Conservation (phyloP, 495 filamentous ascomycete genomes). For the Pseudomonodictys pantanalensis region DNA sequence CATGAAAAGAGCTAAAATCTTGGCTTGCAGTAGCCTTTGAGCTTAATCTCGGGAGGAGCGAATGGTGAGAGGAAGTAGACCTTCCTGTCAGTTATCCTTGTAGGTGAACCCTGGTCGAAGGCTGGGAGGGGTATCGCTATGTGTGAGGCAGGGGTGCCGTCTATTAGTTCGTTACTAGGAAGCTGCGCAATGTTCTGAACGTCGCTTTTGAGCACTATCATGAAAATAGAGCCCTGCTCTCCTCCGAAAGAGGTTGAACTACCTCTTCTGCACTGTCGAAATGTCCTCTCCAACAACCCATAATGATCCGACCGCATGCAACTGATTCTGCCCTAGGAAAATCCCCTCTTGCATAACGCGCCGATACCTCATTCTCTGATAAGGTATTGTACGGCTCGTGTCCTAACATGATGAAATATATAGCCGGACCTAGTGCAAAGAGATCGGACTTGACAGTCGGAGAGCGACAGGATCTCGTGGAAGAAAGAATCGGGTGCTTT, state of each 20-base stretch:
- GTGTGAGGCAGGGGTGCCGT: too few relatives aligned
- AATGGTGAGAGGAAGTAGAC: too few relatives aligned
- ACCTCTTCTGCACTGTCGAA: constrained; percentile 1
- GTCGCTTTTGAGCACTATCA: too few relatives aligned
- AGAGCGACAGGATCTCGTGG: neutral
- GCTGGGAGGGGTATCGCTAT: too few relatives aligned
- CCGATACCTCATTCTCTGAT: neutral
- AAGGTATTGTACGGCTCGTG: constrained; percentile 1
- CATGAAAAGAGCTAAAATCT: too few relatives aligned
- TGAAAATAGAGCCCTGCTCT: neutral
- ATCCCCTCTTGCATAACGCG: neutral
- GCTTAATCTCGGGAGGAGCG: too few relatives aligned
- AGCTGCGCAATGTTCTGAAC: too few relatives aligned
- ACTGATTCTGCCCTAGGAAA: neutral
- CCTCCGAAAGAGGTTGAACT: neutral
- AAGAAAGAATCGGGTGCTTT: neutral
- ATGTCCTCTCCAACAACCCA: neutral
- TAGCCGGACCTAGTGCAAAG: neutral
- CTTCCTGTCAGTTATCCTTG: too few relatives aligned
- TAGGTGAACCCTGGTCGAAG: too few relatives aligned
- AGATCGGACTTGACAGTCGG: neutral
- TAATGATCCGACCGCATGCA: neutral
- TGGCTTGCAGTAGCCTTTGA: too few relatives aligned
- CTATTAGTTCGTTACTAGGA: too few relatives aligned
- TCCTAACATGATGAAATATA: neutral